phyloP scores from a whole-genome alignment of 345 rosid genomes.

The Arabidopsis arenosa region DNA sequence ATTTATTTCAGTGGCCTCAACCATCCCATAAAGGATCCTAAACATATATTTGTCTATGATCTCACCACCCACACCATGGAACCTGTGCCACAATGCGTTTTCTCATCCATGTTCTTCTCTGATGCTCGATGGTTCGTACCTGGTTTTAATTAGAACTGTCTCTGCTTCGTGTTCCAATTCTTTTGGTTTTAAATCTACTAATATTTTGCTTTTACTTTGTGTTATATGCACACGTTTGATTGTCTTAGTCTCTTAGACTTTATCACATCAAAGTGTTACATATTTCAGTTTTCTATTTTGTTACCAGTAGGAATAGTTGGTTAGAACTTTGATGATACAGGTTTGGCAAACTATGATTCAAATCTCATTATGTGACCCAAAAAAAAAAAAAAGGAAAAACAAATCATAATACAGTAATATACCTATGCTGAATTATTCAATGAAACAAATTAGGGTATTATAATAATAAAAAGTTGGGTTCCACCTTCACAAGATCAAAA shows the following conservation, averaged over 20 bases:
- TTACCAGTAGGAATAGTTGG: background rate
- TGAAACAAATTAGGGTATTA: background rate
- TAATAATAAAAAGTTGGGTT: background rate
- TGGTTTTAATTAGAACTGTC: background rate
- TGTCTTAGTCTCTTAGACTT: no score
- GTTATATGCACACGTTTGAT: no score
- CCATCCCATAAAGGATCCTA: background rate
- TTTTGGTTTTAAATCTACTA: background rate
- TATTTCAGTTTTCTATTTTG: background rate
- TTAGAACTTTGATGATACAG: background rate
- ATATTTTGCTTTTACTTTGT: no score
- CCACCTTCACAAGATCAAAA: no score
- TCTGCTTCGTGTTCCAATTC: background rate
- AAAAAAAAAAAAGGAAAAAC: background rate
- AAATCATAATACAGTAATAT: background rate
- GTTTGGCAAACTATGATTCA: background rate
- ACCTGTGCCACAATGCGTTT: background rate
- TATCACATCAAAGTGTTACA: background rate
- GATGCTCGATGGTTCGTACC: slow-evolving; percentile 2
- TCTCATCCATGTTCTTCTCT: background rate
- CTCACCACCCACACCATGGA: background rate
- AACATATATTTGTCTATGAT: background rate
- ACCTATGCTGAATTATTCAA: background rate
- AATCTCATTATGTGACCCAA: background rate
- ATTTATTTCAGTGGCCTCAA: slow-evolving; percentile 13